A percentile compares a stretch with the other conserved stretches of the same genome.
Evolutionary conservation across 2,329 filamentous ascomycete genomes (phyloP).

Genomic region (Exophiala oligosperma): DNA sequence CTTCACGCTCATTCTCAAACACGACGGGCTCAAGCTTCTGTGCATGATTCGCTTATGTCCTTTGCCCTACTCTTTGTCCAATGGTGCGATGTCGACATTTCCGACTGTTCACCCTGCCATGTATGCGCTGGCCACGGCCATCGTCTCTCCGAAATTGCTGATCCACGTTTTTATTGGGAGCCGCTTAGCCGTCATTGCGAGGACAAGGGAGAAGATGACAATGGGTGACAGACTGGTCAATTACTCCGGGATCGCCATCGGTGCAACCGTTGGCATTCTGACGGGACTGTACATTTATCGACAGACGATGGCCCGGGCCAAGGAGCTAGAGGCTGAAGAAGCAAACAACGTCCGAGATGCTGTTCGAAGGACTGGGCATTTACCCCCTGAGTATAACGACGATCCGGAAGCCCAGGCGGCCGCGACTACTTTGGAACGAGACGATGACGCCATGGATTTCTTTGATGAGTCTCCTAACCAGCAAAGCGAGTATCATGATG

Average conservation of each 20-base stretch:
- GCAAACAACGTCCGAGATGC: constrained; percentile 40
- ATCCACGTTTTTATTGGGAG: constrained; percentile 91
- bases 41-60: constrained; percentile 92
- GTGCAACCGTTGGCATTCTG: constrained; percentile 67
- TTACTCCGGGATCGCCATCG: constrained; percentile 76
- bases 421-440: constrained; percentile 40
- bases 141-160: constrained; percentile 82
- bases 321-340: constrained; percentile 50
- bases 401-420: constrained; percentile 43
- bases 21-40: constrained; percentile 84
- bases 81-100: constrained; percentile 91
- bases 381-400: constrained; percentile 32
- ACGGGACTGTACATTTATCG: constrained; percentile 87
- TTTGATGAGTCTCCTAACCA: constrained; percentile 42
- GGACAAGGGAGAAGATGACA: constrained; percentile 81
- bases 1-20: constrained; percentile 80
- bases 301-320: constrained; percentile 52
- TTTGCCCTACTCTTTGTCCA: constrained; percentile 87
- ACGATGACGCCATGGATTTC: constrained; percentile 42
- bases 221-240: constrained; percentile 75
- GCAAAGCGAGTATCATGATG: constrained; percentile 49
- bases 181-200: constrained; percentile 78
- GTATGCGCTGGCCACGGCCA: constrained; percentile 79
- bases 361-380: constrained; percentile 31
- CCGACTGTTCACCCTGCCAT: constrained; percentile 75